phyloP scores from a whole-genome alignment of 2,329 filamentous ascomycete genomes.

The Cladorrhinum sp. region DNA sequence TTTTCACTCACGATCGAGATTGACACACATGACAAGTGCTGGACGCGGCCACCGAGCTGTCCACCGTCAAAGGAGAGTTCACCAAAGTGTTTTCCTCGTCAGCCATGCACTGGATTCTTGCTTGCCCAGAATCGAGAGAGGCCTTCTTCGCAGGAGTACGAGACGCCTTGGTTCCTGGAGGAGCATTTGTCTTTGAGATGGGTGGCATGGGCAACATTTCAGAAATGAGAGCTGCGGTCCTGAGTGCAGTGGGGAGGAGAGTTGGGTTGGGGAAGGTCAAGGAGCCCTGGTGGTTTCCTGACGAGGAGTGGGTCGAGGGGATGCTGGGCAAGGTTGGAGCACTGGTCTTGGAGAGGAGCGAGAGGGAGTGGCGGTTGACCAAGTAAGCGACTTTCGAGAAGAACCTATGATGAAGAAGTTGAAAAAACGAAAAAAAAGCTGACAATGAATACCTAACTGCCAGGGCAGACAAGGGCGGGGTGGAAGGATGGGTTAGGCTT shows the following conservation, averaged over 20 bases:
- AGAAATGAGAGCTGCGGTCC: conserved; percentile 58
- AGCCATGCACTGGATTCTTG: conserved; percentile 65
- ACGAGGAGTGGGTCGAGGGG: conserved; percentile 54
- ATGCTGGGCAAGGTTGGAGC: conserved; percentile 43
- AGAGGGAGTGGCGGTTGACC: conserved; percentile 56
- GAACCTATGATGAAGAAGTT: neutral
- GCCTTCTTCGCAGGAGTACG: conserved; percentile 53
- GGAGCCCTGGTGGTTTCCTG: conserved; percentile 71
- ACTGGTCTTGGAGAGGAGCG: conserved; percentile 49
- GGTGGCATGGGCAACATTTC: conserved; percentile 66
- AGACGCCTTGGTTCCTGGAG: conserved; percentile 51
- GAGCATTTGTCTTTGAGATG: conserved; percentile 66
- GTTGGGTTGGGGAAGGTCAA: conserved; percentile 46
- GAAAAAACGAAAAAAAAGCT: neutral
- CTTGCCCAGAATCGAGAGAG: conserved; percentile 39
- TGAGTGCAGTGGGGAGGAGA: conserved; percentile 51
- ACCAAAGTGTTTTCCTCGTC: conserved; percentile 65
- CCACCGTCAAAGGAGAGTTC: conserved; percentile 34
- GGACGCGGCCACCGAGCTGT: conserved; percentile 43
- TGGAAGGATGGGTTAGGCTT: conserved; percentile 64
- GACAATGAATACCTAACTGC: conserved; percentile 43
- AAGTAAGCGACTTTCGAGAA: neutral
- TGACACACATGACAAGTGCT: conserved; percentile 35
- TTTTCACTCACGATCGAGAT: neutral
- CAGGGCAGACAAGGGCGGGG: conserved; percentile 52